Evolutionary conservation across 2,329 filamentous ascomycete genomes (phyloP), one percentile per base, ranked within the genome.

Genomic region (Cercospora berteroae): DNA sequence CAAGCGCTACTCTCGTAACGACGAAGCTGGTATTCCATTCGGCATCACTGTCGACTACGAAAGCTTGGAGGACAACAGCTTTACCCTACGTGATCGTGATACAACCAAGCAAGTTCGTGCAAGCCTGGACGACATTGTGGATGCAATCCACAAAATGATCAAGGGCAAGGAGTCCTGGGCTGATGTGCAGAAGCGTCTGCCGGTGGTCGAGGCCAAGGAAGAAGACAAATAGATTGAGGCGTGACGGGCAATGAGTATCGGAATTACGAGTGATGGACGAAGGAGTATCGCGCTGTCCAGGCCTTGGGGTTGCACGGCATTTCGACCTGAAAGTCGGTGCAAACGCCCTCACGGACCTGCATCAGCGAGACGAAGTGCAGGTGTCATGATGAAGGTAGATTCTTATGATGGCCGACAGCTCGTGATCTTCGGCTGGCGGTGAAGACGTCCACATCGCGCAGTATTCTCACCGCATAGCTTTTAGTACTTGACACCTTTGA

Each of bases 21-120:
- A 98, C 80, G 94, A 98, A 83, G 87, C 97, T 67, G 95, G 94
- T 76, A 98, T 95, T 55, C 93, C 94, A 7, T 89, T 97, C 71
- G 94, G 93, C 77, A 89, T 98, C 80, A 98, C 94, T 0, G 88
- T 98, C 68, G 94, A 98, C 80, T 98, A 97, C 86, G 92, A 98
- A 84, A 96, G 92, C 58, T 83, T 97, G 73, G 89, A 96, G 81
- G 93, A 97, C 79, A 88, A 88, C 77, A 91, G 90, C 7, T 87
- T 96, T 77, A 98, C 94, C 1, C 87, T 98, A 71, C 86, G 94
- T 77, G 94, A 98, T 79, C 89, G 93, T 71, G 95, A 98, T 82
- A 90, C 90, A 50, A 97, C 92, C 63, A 91, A 89, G 79, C 94
- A 98, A 82, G 93, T 98, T 66, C 90, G 95, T 69, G 92, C 91